phyloP scores from a whole-genome alignment of 768 basidiomycete species.

The Tremella yokohamensis region DNA sequence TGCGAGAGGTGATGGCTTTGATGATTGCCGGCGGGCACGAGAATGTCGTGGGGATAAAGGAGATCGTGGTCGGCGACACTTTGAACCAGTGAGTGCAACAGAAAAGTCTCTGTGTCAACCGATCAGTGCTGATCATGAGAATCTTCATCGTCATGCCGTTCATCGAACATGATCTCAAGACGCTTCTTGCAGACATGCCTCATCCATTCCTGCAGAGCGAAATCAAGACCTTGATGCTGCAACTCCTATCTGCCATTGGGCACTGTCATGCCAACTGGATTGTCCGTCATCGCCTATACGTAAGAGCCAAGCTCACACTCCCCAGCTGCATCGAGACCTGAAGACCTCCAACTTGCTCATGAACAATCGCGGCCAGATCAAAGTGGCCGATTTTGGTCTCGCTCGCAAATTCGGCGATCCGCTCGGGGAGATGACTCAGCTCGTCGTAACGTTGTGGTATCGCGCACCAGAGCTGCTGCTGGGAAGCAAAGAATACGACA shows the following conservation, averaged over 20 bases:
- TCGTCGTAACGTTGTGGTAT: conserved; percentile 99
- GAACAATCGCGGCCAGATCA: conserved; percentile 98
- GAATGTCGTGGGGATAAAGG: conserved; percentile 93
- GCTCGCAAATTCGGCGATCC: conserved; percentile 96
- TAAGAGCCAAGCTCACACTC: not conserved
- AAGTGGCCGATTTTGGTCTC: conserved; percentile 96
- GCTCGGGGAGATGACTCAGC: conserved; percentile 91
- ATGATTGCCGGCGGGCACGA: conserved; percentile 85
- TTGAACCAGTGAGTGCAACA: conserved; percentile 85
- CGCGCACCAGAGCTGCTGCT: conserved; percentile 80
- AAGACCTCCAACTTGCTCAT: conserved; percentile 97
- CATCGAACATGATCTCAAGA: conserved; percentile 98
- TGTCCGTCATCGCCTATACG: conserved; percentile 26
- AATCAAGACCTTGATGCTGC: conserved; percentile 93
- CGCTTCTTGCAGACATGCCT: conserved; percentile 89
- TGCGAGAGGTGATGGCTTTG: conserved; percentile 92
- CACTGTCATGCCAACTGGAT: conserved; percentile 98
- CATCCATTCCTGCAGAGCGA: conserved; percentile 95
- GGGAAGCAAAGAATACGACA: conserved; percentile 88
- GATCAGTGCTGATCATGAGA: conserved; percentile 54
- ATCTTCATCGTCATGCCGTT: conserved; percentile 99
- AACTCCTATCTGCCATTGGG: conserved; percentile 85
- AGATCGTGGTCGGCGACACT: conserved; percentile 97
- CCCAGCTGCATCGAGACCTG: conserved; percentile 78
- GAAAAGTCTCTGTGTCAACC: not conserved